These are phyloP conservation scores for Cystobasidium tubakii DNA, from an alignment of 768 basidiomycete species.

Conservation along the genomic window DNA sequence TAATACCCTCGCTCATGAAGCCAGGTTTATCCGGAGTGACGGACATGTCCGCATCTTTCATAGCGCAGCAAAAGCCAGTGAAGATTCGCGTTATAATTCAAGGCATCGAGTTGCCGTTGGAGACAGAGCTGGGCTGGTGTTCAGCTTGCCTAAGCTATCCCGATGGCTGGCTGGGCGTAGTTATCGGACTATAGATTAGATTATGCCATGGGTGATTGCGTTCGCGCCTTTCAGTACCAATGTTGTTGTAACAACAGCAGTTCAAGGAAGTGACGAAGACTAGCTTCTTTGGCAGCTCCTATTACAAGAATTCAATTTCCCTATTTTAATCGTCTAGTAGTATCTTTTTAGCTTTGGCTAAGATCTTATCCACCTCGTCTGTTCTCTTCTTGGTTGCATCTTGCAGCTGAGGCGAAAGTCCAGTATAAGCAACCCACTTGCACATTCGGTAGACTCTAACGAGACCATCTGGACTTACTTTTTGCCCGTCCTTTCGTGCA, in stretches of 20 bases:
- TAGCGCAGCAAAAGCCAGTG: conserved; percentile 56
- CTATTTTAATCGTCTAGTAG: conserved; percentile 35
- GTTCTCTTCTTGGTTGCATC: conserved; percentile 38
- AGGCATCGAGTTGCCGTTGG: conserved; percentile 72
- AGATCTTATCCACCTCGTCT: conserved; percentile 36
- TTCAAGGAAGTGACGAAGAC: too few species aligned
- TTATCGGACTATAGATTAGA: conserved; percentile 1
- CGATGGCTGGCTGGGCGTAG: conserved; percentile 67
- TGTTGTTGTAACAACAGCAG: conserved; percentile 4
- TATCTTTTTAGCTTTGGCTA: conserved; percentile 36
- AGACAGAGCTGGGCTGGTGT: conserved; percentile 93
- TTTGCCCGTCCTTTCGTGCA: conserved; percentile 20
- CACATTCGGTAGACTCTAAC: neutral
- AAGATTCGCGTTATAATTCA: conserved; percentile 54
- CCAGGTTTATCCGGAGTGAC: conserved; percentile 48
- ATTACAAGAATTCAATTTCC: too few species aligned
- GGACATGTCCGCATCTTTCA: conserved; percentile 54
- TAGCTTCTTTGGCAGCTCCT: too few species aligned
- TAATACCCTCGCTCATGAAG: conserved; percentile 76
- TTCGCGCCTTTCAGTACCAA: too few species aligned
- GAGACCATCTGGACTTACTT: conserved; percentile 7
- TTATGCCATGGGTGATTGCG: too few species aligned
- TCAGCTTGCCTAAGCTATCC: conserved; percentile 79
- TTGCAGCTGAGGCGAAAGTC: conserved; percentile 28
- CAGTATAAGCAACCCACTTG: neutral